These are phyloP conservation scores for Calonectria henricotiae DNA, from an alignment of 2,329 filamentous ascomycete species.

Conservation along the genomic window DNA sequence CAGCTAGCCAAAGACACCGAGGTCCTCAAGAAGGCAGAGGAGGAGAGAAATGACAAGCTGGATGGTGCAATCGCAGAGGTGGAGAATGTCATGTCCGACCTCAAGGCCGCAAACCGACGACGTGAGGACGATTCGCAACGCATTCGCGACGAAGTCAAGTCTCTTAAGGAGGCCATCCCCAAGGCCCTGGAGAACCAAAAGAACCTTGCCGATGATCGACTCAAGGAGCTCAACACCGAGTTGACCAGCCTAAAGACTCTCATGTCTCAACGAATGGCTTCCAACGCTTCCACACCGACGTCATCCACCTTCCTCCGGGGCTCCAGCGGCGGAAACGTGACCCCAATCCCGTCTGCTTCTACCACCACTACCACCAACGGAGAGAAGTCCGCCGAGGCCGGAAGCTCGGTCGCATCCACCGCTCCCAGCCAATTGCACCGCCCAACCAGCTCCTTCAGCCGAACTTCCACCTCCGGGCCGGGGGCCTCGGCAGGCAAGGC, in stretches of 20 bases:
- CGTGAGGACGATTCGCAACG: slow-evolving; percentile 91
- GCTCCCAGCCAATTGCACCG: slow-evolving; percentile 51
- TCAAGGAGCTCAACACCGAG: slow-evolving; percentile 90
- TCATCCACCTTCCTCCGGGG: slow-evolving; percentile 51
- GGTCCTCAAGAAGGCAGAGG: slow-evolving; percentile 88
- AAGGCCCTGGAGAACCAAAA: slow-evolving; percentile 91
- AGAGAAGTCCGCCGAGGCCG: slow-evolving; percentile 51
- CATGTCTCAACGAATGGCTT: slow-evolving; percentile 76
- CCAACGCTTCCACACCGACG: slow-evolving; percentile 52
- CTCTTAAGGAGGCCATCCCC: slow-evolving; percentile 88
- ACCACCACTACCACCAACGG: slow-evolving; percentile 53
- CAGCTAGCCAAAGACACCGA: slow-evolving; percentile 94
- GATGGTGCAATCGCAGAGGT: slow-evolving; percentile 88
- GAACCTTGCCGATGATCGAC: slow-evolving; percentile 83
- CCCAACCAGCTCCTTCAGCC: slow-evolving; percentile 52
- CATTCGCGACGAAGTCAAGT: slow-evolving; percentile 88
- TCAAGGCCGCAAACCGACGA: slow-evolving; percentile 86
- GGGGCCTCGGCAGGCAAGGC: slow-evolving; percentile 68
- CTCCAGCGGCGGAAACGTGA: slow-evolving; percentile 44
- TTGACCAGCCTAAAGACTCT: slow-evolving; percentile 94
- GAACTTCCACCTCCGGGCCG: slow-evolving; percentile 60
- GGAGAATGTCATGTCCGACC: slow-evolving; percentile 84
- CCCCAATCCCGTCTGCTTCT: slow-evolving; percentile 48
- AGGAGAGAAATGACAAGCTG: slow-evolving; percentile 85
- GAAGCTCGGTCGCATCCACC: slow-evolving; percentile 49